Conservation (phyloP, 768 basidiomycete species). For the Termitomyces sp. region DNA sequence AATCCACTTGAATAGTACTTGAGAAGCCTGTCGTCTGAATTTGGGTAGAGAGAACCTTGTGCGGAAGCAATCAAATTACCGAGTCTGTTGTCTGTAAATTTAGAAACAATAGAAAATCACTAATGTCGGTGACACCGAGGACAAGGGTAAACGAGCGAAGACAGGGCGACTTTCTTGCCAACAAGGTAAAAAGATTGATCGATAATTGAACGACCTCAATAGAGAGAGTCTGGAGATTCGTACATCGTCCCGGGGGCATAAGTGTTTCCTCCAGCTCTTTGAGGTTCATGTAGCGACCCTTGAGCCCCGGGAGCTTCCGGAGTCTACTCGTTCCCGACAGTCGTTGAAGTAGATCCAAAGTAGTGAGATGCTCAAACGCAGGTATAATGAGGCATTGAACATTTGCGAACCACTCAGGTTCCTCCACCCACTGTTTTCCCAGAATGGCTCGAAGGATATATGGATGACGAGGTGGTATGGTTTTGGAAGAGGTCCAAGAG, state of each 20-base stretch:
- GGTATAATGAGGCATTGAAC: background rate
- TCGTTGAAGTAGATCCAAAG: too few species aligned
- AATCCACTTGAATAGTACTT: too few species aligned
- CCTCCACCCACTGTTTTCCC: too few species aligned
- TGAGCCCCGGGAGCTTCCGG: background rate
- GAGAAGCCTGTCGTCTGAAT: background rate
- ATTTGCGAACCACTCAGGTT: background rate
- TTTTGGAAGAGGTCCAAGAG: conserved; percentile 20
- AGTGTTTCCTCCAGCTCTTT: background rate
- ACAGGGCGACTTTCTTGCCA: too few species aligned
- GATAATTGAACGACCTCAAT: background rate
- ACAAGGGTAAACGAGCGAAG: background rate
- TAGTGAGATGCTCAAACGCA: too few species aligned
- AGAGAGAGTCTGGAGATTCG: background rate
- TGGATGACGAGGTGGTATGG: conserved; percentile 12
- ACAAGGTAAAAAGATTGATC: background rate
- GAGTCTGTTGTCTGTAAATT: background rate
- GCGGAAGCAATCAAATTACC: too few species aligned
- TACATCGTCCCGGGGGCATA: background rate
- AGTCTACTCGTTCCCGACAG: background rate
- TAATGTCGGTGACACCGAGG: background rate
- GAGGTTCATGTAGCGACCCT: too few species aligned
- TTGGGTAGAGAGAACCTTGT: too few species aligned
- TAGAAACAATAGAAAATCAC: background rate
- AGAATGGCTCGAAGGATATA: background rate